Base-by-base conservation (phyloP, 2,329 filamentous ascomycete species). In the Ophiostoma populinum region DNA sequence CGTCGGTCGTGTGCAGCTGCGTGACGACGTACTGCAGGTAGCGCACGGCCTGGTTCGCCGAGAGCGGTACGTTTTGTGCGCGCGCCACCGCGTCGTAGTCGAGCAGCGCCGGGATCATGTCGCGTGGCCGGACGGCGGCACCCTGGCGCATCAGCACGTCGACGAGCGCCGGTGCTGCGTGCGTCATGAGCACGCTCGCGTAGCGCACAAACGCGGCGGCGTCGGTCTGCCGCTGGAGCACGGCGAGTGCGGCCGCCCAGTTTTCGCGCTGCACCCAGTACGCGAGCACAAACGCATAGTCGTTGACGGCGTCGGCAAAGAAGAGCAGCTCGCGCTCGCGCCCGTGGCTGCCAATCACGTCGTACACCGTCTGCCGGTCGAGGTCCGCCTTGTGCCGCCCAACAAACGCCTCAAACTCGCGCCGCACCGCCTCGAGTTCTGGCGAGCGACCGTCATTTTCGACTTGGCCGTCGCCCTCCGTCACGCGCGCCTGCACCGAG, bases 201-300 rank as follows among this genome's bases (percentile, higher is more conserved):
- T 95, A 94, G 43, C 82, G 79, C 61, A 95, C 95, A 57, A 95
- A 98, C 30, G 92, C 81, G 34, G 92, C 83, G 0, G 82, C 72
- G 34, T 92, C 80, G 5, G 77, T 92, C 56, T 98, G 90, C 54
- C 80, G 85, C 59, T 94, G 92, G 35, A 98, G 64, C 26, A 95
- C 85, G 37, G 73, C 70, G 44, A 98, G 62, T 3, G 85, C 83
- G 47, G 94, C 85, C 5, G 62, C 58, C 90, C 90, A 98, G 46
- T 81, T 73, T 56, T 95, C 90, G 40, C 87, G 70, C 55, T 95
- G 90, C 13, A 95, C 79, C 90, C 90, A 98, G 55, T 98, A 98
- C 8, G 82, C 81, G 11, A 98, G 62, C 16, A 95, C 85, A 50
- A 92, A 98, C 52, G 92, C 82, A 58, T 90, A 85, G 54, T 98